A percentile compares a stretch with the other conserved stretches of the same genome.
Conservation (phyloP, 2,329 filamentous ascomycete species). For the Pseudogymnoascus sp. region DNA sequence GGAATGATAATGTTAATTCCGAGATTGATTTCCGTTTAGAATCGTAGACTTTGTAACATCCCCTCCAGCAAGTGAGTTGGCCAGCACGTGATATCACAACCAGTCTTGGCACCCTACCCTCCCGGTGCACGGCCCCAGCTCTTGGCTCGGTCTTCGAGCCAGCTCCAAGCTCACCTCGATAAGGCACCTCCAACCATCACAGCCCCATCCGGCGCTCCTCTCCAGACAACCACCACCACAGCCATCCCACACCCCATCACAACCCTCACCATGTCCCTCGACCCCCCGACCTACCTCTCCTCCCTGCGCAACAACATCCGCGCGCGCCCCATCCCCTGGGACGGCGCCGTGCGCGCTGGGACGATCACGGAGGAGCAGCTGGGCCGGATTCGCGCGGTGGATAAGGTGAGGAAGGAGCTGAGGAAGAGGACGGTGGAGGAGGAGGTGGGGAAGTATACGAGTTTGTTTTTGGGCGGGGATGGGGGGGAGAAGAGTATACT, state of each 20-base stretch:
- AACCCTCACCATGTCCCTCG: constrained; percentile 67
- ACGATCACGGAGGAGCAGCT: constrained; percentile 91
- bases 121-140: neutral
- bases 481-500: constrained; percentile 64
- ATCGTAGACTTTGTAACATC: no score
- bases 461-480: constrained; percentile 68
- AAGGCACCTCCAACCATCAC: neutral
- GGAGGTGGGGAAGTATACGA: constrained; percentile 72
- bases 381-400: constrained; percentile 90
- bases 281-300: constrained; percentile 79
- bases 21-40: neutral
- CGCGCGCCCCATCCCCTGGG: constrained; percentile 92
- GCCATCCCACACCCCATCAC: neutral
- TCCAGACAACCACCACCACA: neutral
- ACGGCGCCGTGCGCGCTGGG: constrained; percentile 86
- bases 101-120: neutral
- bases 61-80: neutral
- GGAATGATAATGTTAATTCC: neutral
- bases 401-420: constrained; percentile 91
- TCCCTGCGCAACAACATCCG: constrained; percentile 97
- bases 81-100: neutral
- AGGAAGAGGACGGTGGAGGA: constrained; percentile 73
- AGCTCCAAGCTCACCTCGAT: neutral
- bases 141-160: neutral
- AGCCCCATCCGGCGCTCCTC: neutral